Evolutionary conservation across 2,329 filamentous ascomycete genomes (phyloP).

Genomic region (Alternaria longipes): DNA sequence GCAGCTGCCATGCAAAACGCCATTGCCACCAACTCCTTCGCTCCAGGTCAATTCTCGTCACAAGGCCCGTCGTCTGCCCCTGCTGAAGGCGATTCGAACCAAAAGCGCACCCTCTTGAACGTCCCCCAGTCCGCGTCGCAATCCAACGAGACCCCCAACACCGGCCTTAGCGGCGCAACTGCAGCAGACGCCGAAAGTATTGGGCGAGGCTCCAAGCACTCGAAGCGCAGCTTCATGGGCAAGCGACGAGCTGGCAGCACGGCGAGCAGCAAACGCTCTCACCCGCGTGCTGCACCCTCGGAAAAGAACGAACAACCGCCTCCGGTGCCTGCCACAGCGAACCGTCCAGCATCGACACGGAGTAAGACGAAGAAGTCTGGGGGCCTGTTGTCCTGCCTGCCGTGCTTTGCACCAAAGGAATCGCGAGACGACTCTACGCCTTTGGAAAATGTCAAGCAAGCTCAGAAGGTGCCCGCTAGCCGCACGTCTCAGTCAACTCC

Average conservation of each 20-base stretch:
- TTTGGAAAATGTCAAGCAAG: slow-evolving; percentile 56
- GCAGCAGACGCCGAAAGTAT: slow-evolving; percentile 57
- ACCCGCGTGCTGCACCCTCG: slow-evolving; percentile 47
- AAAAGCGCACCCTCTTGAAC: slow-evolving; percentile 50
- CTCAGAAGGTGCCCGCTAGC: slow-evolving; percentile 48
- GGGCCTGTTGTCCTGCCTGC: slow-evolving; percentile 63
- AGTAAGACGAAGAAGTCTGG: slow-evolving; percentile 53
- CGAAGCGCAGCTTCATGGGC: slow-evolving; percentile 57
- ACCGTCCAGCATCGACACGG: slow-evolving; percentile 47
- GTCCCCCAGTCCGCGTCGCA: slow-evolving; percentile 47
- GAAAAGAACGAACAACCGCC: slow-evolving; percentile 53
- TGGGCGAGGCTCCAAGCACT: slow-evolving; percentile 54
- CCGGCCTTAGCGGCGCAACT: slow-evolving; percentile 56
- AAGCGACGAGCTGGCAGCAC: slow-evolving; percentile 57
- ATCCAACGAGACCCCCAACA: slow-evolving; percentile 47
- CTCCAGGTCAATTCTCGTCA: slow-evolving; percentile 38
- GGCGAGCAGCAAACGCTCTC: slow-evolving; percentile 58
- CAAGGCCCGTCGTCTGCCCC: slow-evolving; percentile 33
- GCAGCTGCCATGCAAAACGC: slow-evolving; percentile 10
- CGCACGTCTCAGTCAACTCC: slow-evolving; percentile 61
- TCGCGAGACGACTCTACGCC: slow-evolving; percentile 60
- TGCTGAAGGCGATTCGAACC: slow-evolving; percentile 40
- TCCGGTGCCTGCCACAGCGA: slow-evolving; percentile 39
- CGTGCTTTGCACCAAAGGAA: slow-evolving; percentile 73
- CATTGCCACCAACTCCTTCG: slow-evolving; percentile 24